phyloP scores from a whole-genome alignment of 805 yeast species.

The Suhomyces sp. region DNA sequence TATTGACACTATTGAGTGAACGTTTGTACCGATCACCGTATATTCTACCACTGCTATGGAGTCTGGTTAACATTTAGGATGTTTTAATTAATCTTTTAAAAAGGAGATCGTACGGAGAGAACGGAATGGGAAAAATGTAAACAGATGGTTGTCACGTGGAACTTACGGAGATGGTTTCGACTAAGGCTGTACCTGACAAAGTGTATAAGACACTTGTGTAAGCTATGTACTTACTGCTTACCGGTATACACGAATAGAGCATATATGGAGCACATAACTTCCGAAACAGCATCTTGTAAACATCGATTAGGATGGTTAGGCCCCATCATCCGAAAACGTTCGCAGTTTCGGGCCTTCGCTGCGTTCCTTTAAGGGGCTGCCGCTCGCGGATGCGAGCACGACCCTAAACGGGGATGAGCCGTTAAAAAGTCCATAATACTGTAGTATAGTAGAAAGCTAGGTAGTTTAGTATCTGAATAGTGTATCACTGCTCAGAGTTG shows the following conservation, averaged over 20 bases:
- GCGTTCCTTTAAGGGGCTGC: neutral
- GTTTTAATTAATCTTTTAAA: neutral
- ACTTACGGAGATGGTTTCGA: neutral
- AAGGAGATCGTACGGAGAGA: neutral
- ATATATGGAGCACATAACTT: too few relatives aligned
- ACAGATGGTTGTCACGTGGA: neutral
- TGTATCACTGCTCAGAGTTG: neutral
- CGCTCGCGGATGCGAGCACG: neutral
- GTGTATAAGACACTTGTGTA: neutral
- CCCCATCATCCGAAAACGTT: neutral
- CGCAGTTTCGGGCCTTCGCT: neutral
- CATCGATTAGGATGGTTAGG: neutral
- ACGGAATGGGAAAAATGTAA: constrained; percentile 2
- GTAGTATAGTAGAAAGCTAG: neutral
- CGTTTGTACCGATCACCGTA: neutral
- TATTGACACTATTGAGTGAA: neutral
- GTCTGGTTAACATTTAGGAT: neutral
- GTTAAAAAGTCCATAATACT: neutral
- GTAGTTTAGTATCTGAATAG: too few relatives aligned
- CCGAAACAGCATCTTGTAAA: neutral
- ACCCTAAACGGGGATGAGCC: neutral
- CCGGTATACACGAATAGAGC: neutral
- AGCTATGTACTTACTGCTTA: neutral
- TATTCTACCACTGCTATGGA: neutral
- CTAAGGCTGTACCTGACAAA: neutral